Evolutionary conservation across 441 rosid genomes (phyloP), one percentile per base, ranked within the genome.

Genomic region (Bocquillonia castaneifolia): DNA sequence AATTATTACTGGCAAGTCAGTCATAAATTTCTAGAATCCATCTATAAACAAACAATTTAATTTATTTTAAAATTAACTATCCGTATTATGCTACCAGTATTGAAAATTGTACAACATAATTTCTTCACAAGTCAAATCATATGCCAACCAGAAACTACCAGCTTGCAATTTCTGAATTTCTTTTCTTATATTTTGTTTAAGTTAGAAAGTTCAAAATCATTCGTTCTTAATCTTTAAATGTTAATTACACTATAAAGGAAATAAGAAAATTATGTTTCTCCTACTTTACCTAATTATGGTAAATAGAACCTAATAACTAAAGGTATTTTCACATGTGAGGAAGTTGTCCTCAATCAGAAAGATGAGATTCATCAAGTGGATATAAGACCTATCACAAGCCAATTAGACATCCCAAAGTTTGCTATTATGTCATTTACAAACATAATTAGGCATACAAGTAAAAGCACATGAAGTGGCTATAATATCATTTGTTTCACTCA

Each of bases 61-160:
- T 40, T 0, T 10, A 40, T n/a, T n/a, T n/a, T n/a, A n/a, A n/a
- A n/a, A n/a, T n/a, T n/a, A n/a, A n/a, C n/a, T n/a, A n/a, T n/a
- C 10, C 48, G 31, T 34, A 51, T 51, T 23, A 51, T 26, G 51
- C 48, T 37, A 66, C 25, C 18, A 53, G 50, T 22, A 22, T 18
- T 40, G 20, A 23, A 37, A 28, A 28, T 7, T 64, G 31, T 53
- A 66, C 26, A 14, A 10, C 6, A 22, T 9, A 40, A 37, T 53
- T 62, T 47, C 34, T n/a, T 10, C 58, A 50, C 26, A 25, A 51
- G 17, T 70, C 47, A 44, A 54, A 63, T 15, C 63, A 70, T 54
- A 31, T 17, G 6, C 68, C 17, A 15, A 45, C 48, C 7, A 10
- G 47, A 68, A 40, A 51, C 17, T 7, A 9, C 50, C 10, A 26